A percentile compares a stretch with the other conserved stretches of the same genome.
Conservation (phyloP, 495 filamentous ascomycete species). For the Echria macrotheca region DNA sequence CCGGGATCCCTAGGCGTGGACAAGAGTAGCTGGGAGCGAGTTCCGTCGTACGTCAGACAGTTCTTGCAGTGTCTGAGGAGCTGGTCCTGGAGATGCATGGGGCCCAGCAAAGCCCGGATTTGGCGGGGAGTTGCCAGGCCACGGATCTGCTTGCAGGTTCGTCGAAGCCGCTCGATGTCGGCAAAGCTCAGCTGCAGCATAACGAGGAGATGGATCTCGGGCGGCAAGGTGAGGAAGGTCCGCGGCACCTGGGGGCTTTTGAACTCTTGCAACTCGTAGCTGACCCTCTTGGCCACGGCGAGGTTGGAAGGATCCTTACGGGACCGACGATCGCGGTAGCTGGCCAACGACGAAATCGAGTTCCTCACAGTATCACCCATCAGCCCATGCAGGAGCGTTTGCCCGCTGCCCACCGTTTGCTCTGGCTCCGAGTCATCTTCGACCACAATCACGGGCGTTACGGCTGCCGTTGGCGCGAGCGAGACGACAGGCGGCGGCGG, state of each 20-base stretch:
- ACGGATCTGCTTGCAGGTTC: constrained; percentile 28
- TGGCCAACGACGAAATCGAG: no score
- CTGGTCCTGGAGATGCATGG: constrained; percentile 8
- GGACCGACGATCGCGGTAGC: no score
- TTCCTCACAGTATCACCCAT: no score
- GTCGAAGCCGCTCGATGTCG: constrained; percentile 25
- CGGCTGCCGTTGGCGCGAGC: no score
- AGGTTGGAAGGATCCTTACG: no score
- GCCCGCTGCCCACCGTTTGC: no score
- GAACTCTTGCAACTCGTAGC: no score
- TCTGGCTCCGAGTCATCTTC: no score
- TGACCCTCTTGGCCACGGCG: no score
- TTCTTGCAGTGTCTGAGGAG: constrained; percentile 23
- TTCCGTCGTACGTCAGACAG: constrained; percentile 20
- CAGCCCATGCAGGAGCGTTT: no score
- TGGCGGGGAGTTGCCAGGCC: constrained; percentile 15
- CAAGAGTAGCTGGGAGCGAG: constrained; percentile 16
- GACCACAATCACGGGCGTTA: no score
- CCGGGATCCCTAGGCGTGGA: constrained; percentile 12
- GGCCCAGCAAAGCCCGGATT: constrained; percentile 21
- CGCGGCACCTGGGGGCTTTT: constrained; percentile 5
- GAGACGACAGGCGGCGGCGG: no score
- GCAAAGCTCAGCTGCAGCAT: constrained; percentile 22
- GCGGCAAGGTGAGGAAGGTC: constrained; percentile 21
- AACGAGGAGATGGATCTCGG: constrained; percentile 29